Evolutionary conservation across 441 rosid species (phyloP).

Genomic region (Cnidoscolus chayamansa): DNA sequence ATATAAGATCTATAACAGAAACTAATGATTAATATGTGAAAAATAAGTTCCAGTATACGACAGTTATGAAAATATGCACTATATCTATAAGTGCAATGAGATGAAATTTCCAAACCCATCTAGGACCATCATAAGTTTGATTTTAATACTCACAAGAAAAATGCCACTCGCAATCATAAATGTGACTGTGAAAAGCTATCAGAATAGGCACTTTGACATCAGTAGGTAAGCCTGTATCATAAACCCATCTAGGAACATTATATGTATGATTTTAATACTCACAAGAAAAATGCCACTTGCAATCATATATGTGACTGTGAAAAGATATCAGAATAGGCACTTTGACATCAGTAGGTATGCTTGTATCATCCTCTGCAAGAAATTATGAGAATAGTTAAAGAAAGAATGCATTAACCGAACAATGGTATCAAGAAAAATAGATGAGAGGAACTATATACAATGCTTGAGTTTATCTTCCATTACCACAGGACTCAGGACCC

Average conservation of each 20-base stretch:
- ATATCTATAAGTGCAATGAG: background rate
- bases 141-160: constrained; percentile 68
- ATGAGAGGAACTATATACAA: background rate
- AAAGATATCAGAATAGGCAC: constrained; percentile 80
- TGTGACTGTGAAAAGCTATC: constrained; percentile 67
- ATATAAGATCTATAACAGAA: background rate
- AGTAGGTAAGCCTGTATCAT: constrained; percentile 60
- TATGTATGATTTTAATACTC: constrained; percentile 35
- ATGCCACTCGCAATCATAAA: constrained; percentile 75
- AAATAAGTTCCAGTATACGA: background rate
- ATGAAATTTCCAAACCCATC: constrained; percentile 5
- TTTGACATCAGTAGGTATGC: constrained; percentile 77
- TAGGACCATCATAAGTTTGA: constrained; percentile 12
- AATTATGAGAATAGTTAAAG: constrained; percentile 14
- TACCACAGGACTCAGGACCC: too few relatives aligned
- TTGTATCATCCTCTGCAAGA: constrained; percentile 92
- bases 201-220: constrained; percentile 90
- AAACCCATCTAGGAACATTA: background rate
- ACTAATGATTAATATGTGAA: too few relatives aligned
- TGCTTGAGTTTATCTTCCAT: too few relatives aligned
- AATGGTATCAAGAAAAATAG: background rate
- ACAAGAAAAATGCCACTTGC: constrained; percentile 88
- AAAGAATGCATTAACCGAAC: constrained; percentile 4
- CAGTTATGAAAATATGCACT: background rate
- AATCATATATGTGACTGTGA: constrained; percentile 69